These are phyloP conservation scores for Asterophora lycoperdoides DNA, from an alignment of 768 basidiomycete species.

Conservation along the genomic window DNA sequence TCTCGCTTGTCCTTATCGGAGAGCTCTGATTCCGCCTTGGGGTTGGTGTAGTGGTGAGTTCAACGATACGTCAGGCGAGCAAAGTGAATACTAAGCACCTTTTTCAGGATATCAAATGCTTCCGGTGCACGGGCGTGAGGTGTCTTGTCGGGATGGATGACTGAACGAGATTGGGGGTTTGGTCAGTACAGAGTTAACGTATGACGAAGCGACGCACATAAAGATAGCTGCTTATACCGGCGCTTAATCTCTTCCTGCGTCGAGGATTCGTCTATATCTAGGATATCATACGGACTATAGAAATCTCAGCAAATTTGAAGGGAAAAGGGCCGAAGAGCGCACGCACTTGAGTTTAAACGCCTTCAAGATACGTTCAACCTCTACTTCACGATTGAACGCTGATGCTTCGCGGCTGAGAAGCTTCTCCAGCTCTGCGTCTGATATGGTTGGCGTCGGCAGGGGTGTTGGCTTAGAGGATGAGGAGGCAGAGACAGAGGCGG, in stretches of 20 bases:
- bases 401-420: slow-evolving; percentile 76
- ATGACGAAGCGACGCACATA: slow-evolving; percentile 51
- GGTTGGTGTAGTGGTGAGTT: slow-evolving; percentile 25
- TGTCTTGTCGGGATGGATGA: slow-evolving; percentile 99
- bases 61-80: background rate
- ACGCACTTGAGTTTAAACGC: slow-evolving; percentile 95
- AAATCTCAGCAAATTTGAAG: slow-evolving; percentile 1
- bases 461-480: slow-evolving; percentile 22
- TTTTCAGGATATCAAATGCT: slow-evolving; percentile 92
- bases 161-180: slow-evolving; percentile 32
- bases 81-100: slow-evolving; percentile 46
- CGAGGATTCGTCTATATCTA: slow-evolving; percentile 70
- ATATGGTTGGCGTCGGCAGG: slow-evolving; percentile 12
- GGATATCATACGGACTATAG: slow-evolving; percentile 85
- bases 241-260: slow-evolving; percentile 85
- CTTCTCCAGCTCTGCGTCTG: slow-evolving; percentile 69
- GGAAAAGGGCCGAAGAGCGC: background rate
- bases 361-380: slow-evolving; percentile 87
- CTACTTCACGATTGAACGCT: slow-evolving; percentile 81
- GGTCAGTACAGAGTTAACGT: background rate
- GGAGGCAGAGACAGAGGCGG: slow-evolving; percentile 4
- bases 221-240: slow-evolving; percentile 79
- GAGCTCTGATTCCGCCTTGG: slow-evolving; percentile 74
- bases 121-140: slow-evolving; percentile 83
- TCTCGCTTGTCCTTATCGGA: slow-evolving; percentile 75